Base-by-base conservation (phyloP, 106 monocot species). In the Posidonia australis region DNA sequence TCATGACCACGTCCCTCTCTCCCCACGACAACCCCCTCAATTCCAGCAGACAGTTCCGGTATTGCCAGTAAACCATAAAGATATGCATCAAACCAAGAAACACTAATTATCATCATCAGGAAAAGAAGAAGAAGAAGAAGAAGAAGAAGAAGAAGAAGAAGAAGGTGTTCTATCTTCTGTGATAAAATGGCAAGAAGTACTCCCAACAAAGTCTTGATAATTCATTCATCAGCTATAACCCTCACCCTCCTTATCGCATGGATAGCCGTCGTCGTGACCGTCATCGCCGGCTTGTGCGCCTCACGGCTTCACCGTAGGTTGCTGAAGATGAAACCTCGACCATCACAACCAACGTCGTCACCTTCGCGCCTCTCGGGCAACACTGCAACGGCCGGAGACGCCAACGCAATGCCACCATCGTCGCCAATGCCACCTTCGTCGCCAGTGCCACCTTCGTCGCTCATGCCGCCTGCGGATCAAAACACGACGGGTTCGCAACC, bases 271-370 rank as follows among this genome's bases (percentile, higher is more conserved):
- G 41, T 36, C 21, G 42, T 65, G 46, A 46, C 56, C 64, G 30
- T 70, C 31, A 18, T 76, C 46, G 69, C 47, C 55, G 20, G 45
- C 2, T 56, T 76, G 54, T 76, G 76, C 76, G 70, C 63, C 47
- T 63, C 69, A 9, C 76, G 46, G 21, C n/a, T 54, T 22, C 24
- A 53, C 76, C 63, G 56, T 1, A 69, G 63, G 46, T 29, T 36
- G 13, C 16, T 52, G 11, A 16, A 46, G 5, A 5, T 45, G 53
- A 54, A 54, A 54, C 19, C 49, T 16, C 49, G 7, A 20, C 7
- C n/a, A 9, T 14, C n/a, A 17, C n/a, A 19, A 20, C 13, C 17
- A 51, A 51, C 53, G 19, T 24, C 12, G 1, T 19, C 21, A 54
- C 10, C 53, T 11, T 22, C 23, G 12, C 53, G 12, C 11, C 21